Evolutionary conservation across 768 basidiomycete species (phyloP).

Genomic region (Panaeolus cyanescens): DNA sequence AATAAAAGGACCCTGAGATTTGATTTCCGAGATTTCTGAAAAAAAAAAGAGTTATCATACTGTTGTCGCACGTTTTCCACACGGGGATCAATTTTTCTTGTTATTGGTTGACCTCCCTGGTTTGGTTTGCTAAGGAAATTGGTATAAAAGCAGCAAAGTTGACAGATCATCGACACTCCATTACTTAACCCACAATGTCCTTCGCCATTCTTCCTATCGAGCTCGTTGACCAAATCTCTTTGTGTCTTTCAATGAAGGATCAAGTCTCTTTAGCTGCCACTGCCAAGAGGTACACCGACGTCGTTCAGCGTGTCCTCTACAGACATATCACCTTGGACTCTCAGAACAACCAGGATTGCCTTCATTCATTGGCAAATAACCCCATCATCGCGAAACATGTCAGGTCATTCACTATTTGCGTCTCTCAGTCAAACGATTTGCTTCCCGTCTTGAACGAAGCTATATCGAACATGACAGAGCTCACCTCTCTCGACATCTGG

Average conservation of each 20-base stretch:
- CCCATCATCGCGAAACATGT: conserved; percentile 64
- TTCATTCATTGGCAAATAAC: conserved; percentile 56
- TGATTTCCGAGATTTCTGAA: conserved; percentile 7
- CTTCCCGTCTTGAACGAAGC: conserved; percentile 52
- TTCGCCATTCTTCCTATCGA: conserved; percentile 57
- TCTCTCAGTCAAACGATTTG: conserved; percentile 48
- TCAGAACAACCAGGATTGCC: conserved; percentile 45
- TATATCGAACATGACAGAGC: conserved; percentile 60
- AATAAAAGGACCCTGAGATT: conserved; percentile 12
- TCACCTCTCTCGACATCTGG: conserved; percentile 57
- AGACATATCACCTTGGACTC: conserved; percentile 52
- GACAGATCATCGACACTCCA: conserved; percentile 12
- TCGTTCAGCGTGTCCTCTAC: conserved; percentile 67
- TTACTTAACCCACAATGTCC: conserved; percentile 38
- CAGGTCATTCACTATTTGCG: conserved; percentile 57
- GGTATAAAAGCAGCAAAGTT: background rate
- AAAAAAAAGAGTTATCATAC: background rate
- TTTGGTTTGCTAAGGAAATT: background rate
- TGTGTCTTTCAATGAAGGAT: conserved; percentile 28
- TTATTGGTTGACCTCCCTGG: conserved; percentile 15
- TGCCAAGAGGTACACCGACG: conserved; percentile 38
- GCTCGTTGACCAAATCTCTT: conserved; percentile 56
- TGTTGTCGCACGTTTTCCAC: conserved; percentile 26
- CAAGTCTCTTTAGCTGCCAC: conserved; percentile 54
- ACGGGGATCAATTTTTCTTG: conserved; percentile 40